Conservation (phyloP, 1,284 basidiomycete species). For the Tilletia walkeri region DNA sequence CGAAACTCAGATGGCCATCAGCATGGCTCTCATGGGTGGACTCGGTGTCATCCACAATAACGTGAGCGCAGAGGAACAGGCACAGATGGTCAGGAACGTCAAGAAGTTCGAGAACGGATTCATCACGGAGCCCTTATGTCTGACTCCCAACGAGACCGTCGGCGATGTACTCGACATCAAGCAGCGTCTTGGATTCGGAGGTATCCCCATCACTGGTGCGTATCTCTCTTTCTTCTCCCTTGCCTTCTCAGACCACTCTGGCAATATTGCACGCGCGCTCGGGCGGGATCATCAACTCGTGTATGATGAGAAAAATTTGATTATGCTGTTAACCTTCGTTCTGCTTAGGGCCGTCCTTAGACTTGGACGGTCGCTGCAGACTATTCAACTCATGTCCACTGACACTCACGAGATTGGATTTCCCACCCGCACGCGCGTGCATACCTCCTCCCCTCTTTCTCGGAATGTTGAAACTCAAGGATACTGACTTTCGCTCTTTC, state of each 20-base stretch:
- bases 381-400: conserved; percentile 58
- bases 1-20: conserved; percentile 92
- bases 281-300: neutral
- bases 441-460: neutral
- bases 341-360: conserved; percentile 70
- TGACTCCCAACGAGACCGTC: conserved; percentile 75
- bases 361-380: conserved; percentile 73
- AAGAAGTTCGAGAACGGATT: conserved; percentile 97
- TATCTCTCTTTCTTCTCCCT: conserved; percentile 26
- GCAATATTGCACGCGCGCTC: neutral
- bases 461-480: neutral
- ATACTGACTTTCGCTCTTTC: conserved; percentile 11
- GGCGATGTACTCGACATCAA: conserved; percentile 93
- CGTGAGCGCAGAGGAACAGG: conserved; percentile 81
- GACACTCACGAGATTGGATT: conserved; percentile 26
- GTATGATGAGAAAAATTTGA: conserved; percentile 61
- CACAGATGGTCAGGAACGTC: conserved; percentile 92
- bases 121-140: conserved; percentile 81
- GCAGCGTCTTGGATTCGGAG: conserved; percentile 86
- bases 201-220: conserved; percentile 94
- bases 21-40: conserved; percentile 68
- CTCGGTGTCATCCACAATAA: conserved; percentile 99
- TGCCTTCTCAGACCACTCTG: conserved; percentile 3
- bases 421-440: neutral
- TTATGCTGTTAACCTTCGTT: conserved; percentile 74